Base-by-base conservation (phyloP, 1,139 yeast species). In the Yamadazyma siamensis region DNA sequence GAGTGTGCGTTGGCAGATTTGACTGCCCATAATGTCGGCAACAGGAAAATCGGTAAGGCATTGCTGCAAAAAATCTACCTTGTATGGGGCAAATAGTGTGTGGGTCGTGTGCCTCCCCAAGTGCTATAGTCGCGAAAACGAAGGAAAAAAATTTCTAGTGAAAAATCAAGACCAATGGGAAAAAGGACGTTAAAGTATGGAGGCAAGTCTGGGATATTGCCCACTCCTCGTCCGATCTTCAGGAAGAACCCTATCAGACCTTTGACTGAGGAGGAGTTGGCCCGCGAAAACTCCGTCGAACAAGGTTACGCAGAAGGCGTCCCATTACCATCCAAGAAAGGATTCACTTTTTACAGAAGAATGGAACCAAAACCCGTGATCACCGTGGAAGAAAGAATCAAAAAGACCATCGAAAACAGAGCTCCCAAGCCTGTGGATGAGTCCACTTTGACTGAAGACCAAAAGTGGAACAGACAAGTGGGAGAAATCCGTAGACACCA, bases 171-270 rank as follows among this genome's bases (percentile, higher is more conserved):
- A n/a, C n/a, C n/a, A n/a, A 36, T 72, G 78, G 73, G 77, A 35
- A 75, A 72, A 46, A 68, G 77, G 35, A 62, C 66, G 15, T 50
- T 72, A 27, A 73, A 66, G 44, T 67, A 59, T 46, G 78, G 78
- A 20, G 78, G 78, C n/a, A 83, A 83, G 60, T 81, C 94, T 32
- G 96, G 96, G 52, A 66, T 85, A 29, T 70, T 88, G 44, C 96
- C 96, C 31, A 70, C 65, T 36, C 79, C 84, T 10, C 79, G 95
- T 50, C 77, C 82, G 23, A 75, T 82, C 23, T 72, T 83, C 61
- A 81, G 77, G 49, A 63, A 69, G 27, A 49, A 48, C 33, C 87
- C 89, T 2, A 71, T 77, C 32, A 75, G 80, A 39, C 80, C 86
- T 7, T 52, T 51, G 27, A 60, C 58, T 6, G 54, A 44, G 8